phyloP scores from a whole-genome alignment of 345 rosid genomes.

The Jatropha curcas region DNA sequence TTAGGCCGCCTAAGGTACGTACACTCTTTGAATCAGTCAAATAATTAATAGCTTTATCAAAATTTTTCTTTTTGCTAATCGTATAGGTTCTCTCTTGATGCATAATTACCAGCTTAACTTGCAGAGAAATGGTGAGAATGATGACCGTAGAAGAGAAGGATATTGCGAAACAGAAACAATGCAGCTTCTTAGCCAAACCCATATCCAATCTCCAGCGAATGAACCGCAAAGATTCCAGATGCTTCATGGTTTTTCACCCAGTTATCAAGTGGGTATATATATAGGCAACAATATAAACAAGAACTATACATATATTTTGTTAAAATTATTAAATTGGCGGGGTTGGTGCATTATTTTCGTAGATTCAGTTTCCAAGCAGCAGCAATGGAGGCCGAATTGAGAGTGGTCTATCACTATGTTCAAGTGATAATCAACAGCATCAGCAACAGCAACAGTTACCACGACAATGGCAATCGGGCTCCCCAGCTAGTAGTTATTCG shows the following conservation, averaged over 20 bases:
- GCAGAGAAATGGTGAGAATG: conserved; percentile 27
- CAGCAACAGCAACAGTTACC: conserved; percentile 21
- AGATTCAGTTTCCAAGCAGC: conserved; percentile 55
- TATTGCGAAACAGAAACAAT: conserved; percentile 49
- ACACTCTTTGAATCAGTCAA: not conserved
- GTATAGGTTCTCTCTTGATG: not conserved
- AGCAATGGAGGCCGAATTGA: conserved; percentile 58
- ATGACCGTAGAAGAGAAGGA: conserved; percentile 28
- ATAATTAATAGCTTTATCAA: not conserved
- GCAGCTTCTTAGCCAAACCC: conserved; percentile 58
- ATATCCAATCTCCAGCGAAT: conserved; percentile 45
- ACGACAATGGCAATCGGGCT: conserved; percentile 52
- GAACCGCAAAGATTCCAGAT: conserved; percentile 39
- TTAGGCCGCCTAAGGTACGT: conserved; percentile 49
- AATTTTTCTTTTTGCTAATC: not conserved
- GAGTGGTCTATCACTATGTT: conserved; percentile 59
- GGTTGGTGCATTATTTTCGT: no score
- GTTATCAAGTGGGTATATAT: conserved; percentile 33
- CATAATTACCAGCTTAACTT: conserved; percentile 14
- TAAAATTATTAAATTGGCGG: no score
- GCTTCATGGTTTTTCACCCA: conserved; percentile 35
- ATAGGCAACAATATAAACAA: no score
- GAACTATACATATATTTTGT: no score
- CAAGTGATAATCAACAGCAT: conserved; percentile 27
- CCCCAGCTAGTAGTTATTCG: conserved; percentile 10